A percentile compares a stretch with the other conserved stretches of the same genome.
Conservation (phyloP, 495 filamentous ascomycete genomes). For the Neurospora sublineolata region DNA sequence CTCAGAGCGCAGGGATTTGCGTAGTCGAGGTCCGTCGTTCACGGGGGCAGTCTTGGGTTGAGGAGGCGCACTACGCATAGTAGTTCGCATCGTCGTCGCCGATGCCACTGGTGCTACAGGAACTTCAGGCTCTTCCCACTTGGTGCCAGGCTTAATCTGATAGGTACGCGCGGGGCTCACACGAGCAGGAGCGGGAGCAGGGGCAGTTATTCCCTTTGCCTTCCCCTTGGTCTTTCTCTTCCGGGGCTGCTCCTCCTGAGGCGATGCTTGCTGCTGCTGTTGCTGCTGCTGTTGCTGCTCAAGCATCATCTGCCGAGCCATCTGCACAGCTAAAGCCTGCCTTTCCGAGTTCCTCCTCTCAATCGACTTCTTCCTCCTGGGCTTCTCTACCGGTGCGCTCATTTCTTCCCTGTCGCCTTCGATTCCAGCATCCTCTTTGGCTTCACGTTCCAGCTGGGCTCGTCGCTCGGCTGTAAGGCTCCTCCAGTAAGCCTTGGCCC, state of each 20-base stretch:
- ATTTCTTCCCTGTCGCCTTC: slow-evolving; percentile 32
- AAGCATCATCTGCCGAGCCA: slow-evolving; percentile 17
- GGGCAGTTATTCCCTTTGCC: not conserved
- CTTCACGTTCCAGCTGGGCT: slow-evolving; percentile 44
- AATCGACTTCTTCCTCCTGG: slow-evolving; percentile 31
- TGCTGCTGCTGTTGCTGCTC: slow-evolving; percentile 3
- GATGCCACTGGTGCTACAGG: slow-evolving; percentile 1
- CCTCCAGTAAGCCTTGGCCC: slow-evolving; percentile 52
- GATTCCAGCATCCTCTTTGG: slow-evolving; percentile 35
- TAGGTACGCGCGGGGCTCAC: slow-evolving; percentile 22
- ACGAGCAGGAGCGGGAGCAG: not conserved
- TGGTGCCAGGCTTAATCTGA: slow-evolving; percentile 34
- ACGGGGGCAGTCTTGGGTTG: not conserved
- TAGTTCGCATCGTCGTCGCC: slow-evolving; percentile 12
- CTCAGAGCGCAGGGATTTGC: slow-evolving; percentile 21
- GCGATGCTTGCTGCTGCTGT: not conserved
- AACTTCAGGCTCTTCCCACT: slow-evolving; percentile 7
- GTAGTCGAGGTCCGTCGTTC: slow-evolving; percentile 7
- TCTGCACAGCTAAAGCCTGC: slow-evolving; percentile 16
- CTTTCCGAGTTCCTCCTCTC: slow-evolving; percentile 19
- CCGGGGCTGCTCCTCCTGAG: slow-evolving; percentile 1
- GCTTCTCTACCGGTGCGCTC: slow-evolving; percentile 13
- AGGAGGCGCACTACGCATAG: slow-evolving; percentile 10
- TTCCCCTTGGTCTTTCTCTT: slow-evolving; percentile 2
- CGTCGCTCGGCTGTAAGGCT: slow-evolving; percentile 47